Conservation (phyloP, 2,329 filamentous ascomycete species). For the Fusarium drepaniforme region DNA sequence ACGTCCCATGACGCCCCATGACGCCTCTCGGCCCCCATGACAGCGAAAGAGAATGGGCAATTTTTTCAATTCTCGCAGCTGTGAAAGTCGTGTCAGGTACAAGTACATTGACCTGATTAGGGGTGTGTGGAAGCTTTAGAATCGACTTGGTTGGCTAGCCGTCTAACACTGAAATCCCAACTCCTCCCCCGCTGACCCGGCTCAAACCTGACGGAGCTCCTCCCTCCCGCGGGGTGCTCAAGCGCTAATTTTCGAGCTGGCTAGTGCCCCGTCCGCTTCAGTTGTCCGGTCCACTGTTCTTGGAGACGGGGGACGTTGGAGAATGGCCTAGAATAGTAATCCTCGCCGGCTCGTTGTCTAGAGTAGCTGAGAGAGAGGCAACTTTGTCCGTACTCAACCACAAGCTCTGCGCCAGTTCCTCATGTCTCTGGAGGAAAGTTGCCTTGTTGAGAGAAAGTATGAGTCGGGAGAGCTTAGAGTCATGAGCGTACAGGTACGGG, state of each 20-base stretch:
- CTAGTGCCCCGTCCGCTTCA: constrained; percentile 5
- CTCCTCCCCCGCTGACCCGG: constrained; percentile 25
- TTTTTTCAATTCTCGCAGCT: constrained; percentile 2
- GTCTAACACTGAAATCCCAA: not conserved
- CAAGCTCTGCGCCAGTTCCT: not conserved
- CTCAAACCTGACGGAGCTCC: constrained; percentile 7
- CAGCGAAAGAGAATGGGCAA: constrained; percentile 16
- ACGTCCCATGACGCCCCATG: constrained; percentile 30
- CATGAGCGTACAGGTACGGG: constrained; percentile 5
- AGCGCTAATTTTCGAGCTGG: constrained; percentile 17
- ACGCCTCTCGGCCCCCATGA: constrained; percentile 25
- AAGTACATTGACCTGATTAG: not conserved
- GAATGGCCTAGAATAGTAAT: constrained; percentile 22
- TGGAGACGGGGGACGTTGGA: constrained; percentile 29
- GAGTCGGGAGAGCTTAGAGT: not conserved
- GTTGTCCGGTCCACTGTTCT: constrained; percentile 10
- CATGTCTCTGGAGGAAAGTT: not conserved
- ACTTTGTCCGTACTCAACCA: not conserved
- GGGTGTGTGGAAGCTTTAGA: not conserved
- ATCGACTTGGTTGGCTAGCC: constrained; percentile 2
- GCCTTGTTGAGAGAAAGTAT: not conserved
- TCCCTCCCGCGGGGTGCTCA: constrained; percentile 27
- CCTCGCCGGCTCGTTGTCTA: constrained; percentile 11
- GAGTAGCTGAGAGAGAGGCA: not conserved
- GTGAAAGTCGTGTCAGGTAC: not conserved